Conservation (phyloP, 2,329 filamentous ascomycete genomes). For the Colletotrichum cuscutae region DNA sequence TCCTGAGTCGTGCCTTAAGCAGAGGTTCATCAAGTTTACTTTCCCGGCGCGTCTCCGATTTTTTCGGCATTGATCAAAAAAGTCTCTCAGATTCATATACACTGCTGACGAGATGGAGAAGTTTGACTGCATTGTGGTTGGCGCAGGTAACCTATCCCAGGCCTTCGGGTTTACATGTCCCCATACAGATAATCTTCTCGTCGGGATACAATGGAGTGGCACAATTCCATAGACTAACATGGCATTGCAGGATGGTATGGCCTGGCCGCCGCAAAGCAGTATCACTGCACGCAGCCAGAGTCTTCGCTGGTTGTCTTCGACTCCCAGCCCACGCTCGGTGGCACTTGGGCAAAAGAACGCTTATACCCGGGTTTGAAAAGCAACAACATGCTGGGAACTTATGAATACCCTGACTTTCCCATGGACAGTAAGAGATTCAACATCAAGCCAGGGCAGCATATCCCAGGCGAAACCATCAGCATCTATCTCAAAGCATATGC, state of each 20-base stretch:
- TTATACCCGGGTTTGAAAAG: conserved; percentile 76
- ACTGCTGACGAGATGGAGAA: conserved; percentile 48
- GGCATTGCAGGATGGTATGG: conserved; percentile 59
- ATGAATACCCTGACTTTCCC: conserved; percentile 79
- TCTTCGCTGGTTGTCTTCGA: conserved; percentile 70
- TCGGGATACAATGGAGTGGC: background rate
- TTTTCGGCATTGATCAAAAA: background rate
- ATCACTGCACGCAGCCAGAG: conserved; percentile 66
- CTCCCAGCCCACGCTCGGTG: conserved; percentile 66
- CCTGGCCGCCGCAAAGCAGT: conserved; percentile 70
- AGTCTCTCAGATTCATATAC: background rate
- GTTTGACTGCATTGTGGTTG: conserved; percentile 58
- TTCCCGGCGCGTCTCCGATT: background rate
- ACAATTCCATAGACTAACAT: background rate
- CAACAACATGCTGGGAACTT: conserved; percentile 79
- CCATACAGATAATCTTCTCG: background rate
- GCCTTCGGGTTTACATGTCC: background rate
- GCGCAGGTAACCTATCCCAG: conserved; percentile 60
- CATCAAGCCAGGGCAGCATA: conserved; percentile 55
- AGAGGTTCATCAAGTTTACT: background rate
- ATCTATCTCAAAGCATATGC: conserved; percentile 59
- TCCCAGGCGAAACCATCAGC: conserved; percentile 57
- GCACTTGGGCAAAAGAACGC: conserved; percentile 75
- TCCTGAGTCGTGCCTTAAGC: background rate
- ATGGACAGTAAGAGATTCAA: conserved; percentile 68